These are phyloP conservation scores for Luffa aegyptiaca DNA, from an alignment of 306 rosid species.

Conservation along the genomic window DNA sequence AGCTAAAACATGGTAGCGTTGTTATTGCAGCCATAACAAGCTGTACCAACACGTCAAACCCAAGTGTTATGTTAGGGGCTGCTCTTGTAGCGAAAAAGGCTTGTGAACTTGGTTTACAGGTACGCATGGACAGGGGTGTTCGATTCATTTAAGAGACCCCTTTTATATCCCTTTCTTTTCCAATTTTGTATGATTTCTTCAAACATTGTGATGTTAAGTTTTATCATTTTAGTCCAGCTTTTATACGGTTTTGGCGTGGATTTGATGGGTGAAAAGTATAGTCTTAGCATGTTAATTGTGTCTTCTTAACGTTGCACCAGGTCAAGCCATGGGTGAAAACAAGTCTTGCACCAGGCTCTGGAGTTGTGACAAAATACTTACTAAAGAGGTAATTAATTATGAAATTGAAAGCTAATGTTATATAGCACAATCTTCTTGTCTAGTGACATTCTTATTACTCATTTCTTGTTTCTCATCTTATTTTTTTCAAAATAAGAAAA, in stretches of 20 bases:
- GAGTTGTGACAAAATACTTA: slow-evolving; percentile 88
- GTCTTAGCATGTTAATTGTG: neutral
- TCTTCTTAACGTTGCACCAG: slow-evolving; percentile 24
- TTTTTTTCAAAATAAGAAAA: neutral
- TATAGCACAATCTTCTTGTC: neutral
- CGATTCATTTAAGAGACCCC: neutral
- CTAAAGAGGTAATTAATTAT: slow-evolving; percentile 52
- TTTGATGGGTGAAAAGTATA: neutral
- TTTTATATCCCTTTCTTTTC: neutral
- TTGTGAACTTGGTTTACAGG: slow-evolving; percentile 76
- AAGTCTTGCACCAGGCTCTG: slow-evolving; percentile 98
- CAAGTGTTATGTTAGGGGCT: slow-evolving; percentile 98
- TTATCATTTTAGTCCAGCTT: neutral
- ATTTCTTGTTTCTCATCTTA: neutral
- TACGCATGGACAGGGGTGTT: slow-evolving; percentile 12
- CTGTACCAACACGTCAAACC: slow-evolving; percentile 94
- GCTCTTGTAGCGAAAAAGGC: slow-evolving; percentile 94
- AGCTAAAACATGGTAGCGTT: slow-evolving; percentile 80
- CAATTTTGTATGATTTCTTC: neutral
- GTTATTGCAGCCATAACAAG: slow-evolving; percentile 97
- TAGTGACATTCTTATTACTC: neutral
- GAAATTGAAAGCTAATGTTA: neutral
- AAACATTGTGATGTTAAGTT: neutral
- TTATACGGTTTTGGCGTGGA: neutral
- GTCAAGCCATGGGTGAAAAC: slow-evolving; percentile 98